Conservation (phyloP, 2,329 filamentous ascomycete genomes). For the Juglanconis juglandina region DNA sequence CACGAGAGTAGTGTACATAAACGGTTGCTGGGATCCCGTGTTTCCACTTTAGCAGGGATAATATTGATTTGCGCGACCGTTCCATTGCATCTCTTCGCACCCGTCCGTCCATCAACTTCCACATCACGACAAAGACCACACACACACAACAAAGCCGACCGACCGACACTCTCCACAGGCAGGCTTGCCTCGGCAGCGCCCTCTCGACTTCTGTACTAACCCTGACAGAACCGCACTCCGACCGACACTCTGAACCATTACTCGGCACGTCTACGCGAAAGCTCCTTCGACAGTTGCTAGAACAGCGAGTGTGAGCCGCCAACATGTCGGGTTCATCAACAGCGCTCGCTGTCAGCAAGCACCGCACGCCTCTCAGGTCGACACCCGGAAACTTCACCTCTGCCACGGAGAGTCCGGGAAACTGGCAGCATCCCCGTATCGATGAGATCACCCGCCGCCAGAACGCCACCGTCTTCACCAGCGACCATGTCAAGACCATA, state of each 20-base stretch:
- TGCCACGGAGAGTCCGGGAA: conserved; percentile 62
- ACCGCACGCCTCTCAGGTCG: conserved; percentile 25
- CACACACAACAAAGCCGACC: not conserved
- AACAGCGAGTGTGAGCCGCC: not conserved
- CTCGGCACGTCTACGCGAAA: not conserved
- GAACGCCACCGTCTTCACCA: conserved; percentile 72
- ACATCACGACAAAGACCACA: not conserved
- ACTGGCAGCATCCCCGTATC: conserved; percentile 86
- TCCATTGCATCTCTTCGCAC: not conserved
- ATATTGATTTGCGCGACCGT: conserved; percentile 12
- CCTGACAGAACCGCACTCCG: conserved; percentile 8
- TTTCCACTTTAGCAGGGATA: not conserved
- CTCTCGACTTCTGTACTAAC: not conserved
- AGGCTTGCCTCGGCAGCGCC: conserved; percentile 9
- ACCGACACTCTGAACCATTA: not conserved
- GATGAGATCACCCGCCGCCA: conserved; percentile 82
- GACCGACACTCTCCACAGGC: conserved; percentile 1
- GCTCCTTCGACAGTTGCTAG: not conserved
- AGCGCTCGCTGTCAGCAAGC: conserved; percentile 18
- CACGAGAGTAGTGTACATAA: too few relatives aligned
- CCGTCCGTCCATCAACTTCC: not conserved
- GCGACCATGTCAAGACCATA: conserved; percentile 70
- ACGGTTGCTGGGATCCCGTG: too few relatives aligned
- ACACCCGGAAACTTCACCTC: conserved; percentile 25
- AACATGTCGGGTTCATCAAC: conserved; percentile 30